These are phyloP conservation scores for Leishmania major DNA, from an alignment of 208 protist genomes.

Conservation along the genomic window DNA sequence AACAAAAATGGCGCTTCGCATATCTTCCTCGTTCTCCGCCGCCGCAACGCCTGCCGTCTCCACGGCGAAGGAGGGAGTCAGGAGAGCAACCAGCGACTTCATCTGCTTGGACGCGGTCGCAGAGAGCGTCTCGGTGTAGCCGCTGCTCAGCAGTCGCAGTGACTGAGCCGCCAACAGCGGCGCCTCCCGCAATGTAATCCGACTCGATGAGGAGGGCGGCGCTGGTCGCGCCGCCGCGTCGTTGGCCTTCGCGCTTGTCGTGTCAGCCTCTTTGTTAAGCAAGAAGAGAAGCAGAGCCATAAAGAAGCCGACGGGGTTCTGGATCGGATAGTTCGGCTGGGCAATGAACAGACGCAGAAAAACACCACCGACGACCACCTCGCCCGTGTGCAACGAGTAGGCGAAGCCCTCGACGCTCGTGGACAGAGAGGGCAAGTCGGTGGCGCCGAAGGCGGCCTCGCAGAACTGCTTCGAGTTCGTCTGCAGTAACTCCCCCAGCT, in stretches of 20 bases:
- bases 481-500: constrained; percentile 74
- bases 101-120: constrained; percentile 23
- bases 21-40: background rate
- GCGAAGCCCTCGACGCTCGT: constrained; percentile 40
- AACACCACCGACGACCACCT: constrained; percentile 87
- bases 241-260: background rate
- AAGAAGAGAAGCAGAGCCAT: constrained; percentile 53
- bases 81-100: constrained; percentile 8
- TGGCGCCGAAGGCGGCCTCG: constrained; percentile 46
- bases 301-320: constrained; percentile 73
- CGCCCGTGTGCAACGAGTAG: constrained; percentile 67
- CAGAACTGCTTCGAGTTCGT: constrained; percentile 52
- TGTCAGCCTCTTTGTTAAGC: background rate
- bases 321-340: constrained; percentile 76
- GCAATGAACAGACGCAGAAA: constrained; percentile 91
- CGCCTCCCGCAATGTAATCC: background rate
- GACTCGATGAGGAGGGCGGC: background rate
- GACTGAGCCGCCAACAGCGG: constrained; percentile 24
- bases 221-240: background rate
- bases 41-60: background rate
- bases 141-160: constrained; percentile 16
- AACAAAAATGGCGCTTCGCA: background rate
- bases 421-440: constrained; percentile 28
- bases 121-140: constrained; percentile 21
- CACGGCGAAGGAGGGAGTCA: background rate